Percentiles rank a stretch among this genome's conserved stretches.
Conservation (phyloP, 768 basidiomycete genomes). For the Mycena rosella region DNA sequence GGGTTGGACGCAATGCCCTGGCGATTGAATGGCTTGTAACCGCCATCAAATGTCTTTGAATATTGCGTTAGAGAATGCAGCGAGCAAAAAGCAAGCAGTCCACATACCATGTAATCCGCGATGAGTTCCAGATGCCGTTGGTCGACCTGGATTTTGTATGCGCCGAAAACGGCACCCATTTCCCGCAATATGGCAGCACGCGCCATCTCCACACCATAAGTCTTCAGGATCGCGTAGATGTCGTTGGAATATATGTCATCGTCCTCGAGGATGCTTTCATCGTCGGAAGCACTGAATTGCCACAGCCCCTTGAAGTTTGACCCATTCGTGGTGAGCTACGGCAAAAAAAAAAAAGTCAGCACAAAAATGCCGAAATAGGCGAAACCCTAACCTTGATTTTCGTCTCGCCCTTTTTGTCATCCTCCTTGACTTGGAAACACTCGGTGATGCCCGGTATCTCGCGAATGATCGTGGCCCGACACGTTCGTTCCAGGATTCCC, state of each 20-base stretch:
- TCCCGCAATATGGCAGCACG: slow-evolving; percentile 91
- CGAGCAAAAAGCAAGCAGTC: neutral
- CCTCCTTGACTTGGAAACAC: slow-evolving; percentile 82
- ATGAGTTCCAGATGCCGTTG: slow-evolving; percentile 95
- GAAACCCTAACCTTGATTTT: slow-evolving; percentile 61
- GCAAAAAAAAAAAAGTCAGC: too few relatives aligned
- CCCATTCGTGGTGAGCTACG: slow-evolving; percentile 91
- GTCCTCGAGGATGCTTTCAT: slow-evolving; percentile 76
- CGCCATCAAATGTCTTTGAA: slow-evolving; percentile 93
- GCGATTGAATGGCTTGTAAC: slow-evolving; percentile 98
- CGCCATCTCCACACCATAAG: slow-evolving; percentile 98
- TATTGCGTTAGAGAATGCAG: slow-evolving; percentile 19
- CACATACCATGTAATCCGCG: slow-evolving; percentile 97
- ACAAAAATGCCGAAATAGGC: too few relatives aligned
- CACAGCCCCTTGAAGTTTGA: slow-evolving; percentile 94
- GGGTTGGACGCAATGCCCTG: slow-evolving; percentile 93
- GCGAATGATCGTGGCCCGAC: slow-evolving; percentile 86
- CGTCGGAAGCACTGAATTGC: slow-evolving; percentile 70
- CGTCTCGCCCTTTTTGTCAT: slow-evolving; percentile 64
- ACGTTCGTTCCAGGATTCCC: slow-evolving; percentile 91
- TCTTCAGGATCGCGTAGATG: slow-evolving; percentile 89
- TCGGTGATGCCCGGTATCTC: slow-evolving; percentile 91
- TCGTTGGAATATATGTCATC: slow-evolving; percentile 94
- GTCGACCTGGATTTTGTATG: slow-evolving; percentile 97
- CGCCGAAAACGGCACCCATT: slow-evolving; percentile 91